These are phyloP conservation scores for Datura wrightii DNA, from an alignment of 257 asterid species.

Conservation along the genomic window DNA sequence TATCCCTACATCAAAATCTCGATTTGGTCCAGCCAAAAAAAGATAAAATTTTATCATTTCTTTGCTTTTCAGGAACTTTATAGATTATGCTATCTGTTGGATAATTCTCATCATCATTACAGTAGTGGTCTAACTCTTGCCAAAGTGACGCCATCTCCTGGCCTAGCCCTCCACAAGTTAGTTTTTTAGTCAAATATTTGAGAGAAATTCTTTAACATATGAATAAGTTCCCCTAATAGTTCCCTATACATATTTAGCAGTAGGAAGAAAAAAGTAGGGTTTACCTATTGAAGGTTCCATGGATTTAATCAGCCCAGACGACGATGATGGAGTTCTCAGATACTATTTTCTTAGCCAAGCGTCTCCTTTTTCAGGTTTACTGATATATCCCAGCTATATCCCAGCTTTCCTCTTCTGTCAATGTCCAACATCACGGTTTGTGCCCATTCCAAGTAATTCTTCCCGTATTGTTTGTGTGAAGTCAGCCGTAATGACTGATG, in stretches of 20 bases:
- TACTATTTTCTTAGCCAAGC: no score
- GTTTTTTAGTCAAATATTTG: background rate
- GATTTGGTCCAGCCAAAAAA: background rate
- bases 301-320: constrained; percentile 6
- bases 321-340: background rate
- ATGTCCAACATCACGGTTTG: background rate
- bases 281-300: background rate
- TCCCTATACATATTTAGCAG: constrained; percentile 9
- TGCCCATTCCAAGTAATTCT: background rate
- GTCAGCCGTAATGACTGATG: background rate
- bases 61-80: background rate
- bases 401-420: no score
- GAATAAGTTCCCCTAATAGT: background rate
- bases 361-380: no score
- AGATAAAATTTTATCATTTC: background rate
- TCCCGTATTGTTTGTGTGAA: background rate
- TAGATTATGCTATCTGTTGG: background rate
- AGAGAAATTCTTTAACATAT: background rate
- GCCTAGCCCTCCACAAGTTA: background rate
- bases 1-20: background rate
- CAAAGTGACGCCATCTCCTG: constrained; percentile 16
- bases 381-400: no score
- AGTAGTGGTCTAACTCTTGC: constrained; percentile 24
- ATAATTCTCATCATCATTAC: background rate
- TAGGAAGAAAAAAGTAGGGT: background rate